These are phyloP conservation scores for Leptographium lundbergii DNA, from an alignment of 2,329 filamentous ascomycete genomes.

Conservation along the genomic window DNA sequence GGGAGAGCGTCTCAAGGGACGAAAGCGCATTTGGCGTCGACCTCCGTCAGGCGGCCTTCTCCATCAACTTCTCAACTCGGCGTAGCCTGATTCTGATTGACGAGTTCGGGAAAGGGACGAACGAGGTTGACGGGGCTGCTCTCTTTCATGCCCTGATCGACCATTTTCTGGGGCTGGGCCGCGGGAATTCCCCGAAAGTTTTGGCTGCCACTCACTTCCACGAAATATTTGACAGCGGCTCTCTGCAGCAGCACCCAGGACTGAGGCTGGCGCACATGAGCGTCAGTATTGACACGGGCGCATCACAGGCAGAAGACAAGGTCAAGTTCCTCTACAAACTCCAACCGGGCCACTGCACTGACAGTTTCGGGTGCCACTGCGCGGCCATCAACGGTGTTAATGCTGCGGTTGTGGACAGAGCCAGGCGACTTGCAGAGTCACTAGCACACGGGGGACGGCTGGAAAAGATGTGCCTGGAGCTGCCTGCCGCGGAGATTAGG, in stretches of 20 bases:
- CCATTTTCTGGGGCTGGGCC: constrained; percentile 36
- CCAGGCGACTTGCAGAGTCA: constrained; percentile 58
- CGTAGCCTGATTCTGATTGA: constrained; percentile 80
- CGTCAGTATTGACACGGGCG: constrained; percentile 44
- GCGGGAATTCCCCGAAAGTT: constrained; percentile 37
- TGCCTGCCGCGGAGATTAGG: constrained; percentile 50
- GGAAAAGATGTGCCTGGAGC: constrained; percentile 53
- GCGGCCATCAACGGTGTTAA: constrained; percentile 80
- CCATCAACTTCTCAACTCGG: constrained; percentile 59
- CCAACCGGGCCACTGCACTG: constrained; percentile 53
- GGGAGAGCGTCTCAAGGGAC: constrained; percentile 45
- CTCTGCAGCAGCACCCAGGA: constrained; percentile 35
- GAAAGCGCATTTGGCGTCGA: constrained; percentile 63
- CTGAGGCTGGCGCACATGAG: constrained; percentile 61
- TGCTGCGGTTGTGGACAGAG: constrained; percentile 55
- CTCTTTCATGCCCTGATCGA: constrained; percentile 44
- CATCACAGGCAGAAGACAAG: constrained; percentile 42
- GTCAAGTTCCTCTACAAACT: constrained; percentile 65
- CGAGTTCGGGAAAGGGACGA: constrained; percentile 67
- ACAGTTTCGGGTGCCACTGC: constrained; percentile 78
- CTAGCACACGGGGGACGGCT: constrained; percentile 65
- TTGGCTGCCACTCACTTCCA: constrained; percentile 52
- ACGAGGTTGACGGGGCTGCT: constrained; percentile 43
- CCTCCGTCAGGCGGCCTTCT: constrained; percentile 71
- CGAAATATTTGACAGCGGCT: constrained; percentile 58